Conservation (phyloP, 495 filamentous ascomycete genomes). For the Penicillium bialowiezense region DNA sequence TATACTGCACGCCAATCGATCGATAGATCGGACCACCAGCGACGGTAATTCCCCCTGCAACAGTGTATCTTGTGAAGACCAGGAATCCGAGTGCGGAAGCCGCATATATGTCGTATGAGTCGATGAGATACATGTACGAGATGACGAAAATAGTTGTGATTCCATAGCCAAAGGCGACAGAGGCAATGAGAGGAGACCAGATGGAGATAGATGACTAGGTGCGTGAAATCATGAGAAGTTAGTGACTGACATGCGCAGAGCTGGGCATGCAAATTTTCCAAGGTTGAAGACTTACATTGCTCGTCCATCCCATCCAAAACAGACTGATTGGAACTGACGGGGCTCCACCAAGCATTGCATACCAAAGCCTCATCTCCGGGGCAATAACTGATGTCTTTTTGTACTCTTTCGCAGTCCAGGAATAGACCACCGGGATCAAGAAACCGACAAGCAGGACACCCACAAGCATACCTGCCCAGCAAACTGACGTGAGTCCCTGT, state of each 20-base stretch:
- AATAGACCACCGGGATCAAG: not conserved
- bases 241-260: too few species aligned
- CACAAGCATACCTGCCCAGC: not conserved
- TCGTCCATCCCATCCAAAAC: slow-evolving; percentile 59
- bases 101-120: slow-evolving; percentile 34
- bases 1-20: slow-evolving; percentile 47
- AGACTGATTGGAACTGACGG: slow-evolving; percentile 38
- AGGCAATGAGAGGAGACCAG: slow-evolving; percentile 45
- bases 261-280: too few species aligned
- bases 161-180: slow-evolving; percentile 46
- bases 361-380: slow-evolving; percentile 6
- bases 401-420: not conserved
- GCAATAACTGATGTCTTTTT: not conserved
- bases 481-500: not conserved
- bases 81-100: slow-evolving; percentile 40
- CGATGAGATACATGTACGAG: slow-evolving; percentile 49
- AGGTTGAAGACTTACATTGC: slow-evolving; percentile 29
- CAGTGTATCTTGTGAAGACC: slow-evolving; percentile 43
- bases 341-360: slow-evolving; percentile 8
- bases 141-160: slow-evolving; percentile 43
- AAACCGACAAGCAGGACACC: not conserved
- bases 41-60: slow-evolving; percentile 40
- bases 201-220: slow-evolving; percentile 35
- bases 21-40: slow-evolving; percentile 41
- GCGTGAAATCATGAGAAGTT: too few species aligned